Percentiles rank a stretch among this genome's conserved stretches.
Evolutionary conservation across 1,284 basidiomycete genomes (phyloP).

Genomic region (Pisolithus thermaeus): DNA sequence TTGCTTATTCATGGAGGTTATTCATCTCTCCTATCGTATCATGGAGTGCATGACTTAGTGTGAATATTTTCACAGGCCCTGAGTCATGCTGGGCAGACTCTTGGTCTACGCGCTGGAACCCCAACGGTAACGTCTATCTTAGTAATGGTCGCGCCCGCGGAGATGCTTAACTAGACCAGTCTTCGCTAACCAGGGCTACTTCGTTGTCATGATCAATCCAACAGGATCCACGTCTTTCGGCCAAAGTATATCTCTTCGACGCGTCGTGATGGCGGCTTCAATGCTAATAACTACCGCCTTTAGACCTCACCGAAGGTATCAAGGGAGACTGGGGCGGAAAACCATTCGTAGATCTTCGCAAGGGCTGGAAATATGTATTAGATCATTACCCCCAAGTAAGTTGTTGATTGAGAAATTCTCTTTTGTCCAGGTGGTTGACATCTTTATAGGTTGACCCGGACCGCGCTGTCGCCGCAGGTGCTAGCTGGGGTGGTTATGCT

Average conservation of each 20-base stretch:
- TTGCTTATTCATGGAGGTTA: slow-evolving; percentile 72
- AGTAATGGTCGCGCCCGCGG: background rate
- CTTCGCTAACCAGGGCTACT: slow-evolving; percentile 80
- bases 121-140: slow-evolving; percentile 47
- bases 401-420: background rate
- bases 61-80: slow-evolving; percentile 42
- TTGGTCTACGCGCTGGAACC: slow-evolving; percentile 89
- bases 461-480: slow-evolving; percentile 76
- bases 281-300: slow-evolving; percentile 1
- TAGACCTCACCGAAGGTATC: slow-evolving; percentile 79
- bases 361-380: slow-evolving; percentile 71
- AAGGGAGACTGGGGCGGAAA: slow-evolving; percentile 80
- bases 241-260: slow-evolving; percentile 47
- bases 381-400: slow-evolving; percentile 66
- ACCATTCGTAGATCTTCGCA: slow-evolving; percentile 75
- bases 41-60: background rate
- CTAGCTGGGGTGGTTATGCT: slow-evolving; percentile 79
- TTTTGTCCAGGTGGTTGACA: slow-evolving; percentile 6
- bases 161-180: slow-evolving; percentile 33
- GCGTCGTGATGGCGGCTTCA: background rate
- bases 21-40: slow-evolving; percentile 1
- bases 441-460: slow-evolving; percentile 65
- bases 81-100: slow-evolving; percentile 78
- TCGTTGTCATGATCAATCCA: slow-evolving; percentile 81
- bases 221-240: slow-evolving; percentile 88